These are phyloP conservation scores for Pyrenophora teres DNA, from an alignment of 2,329 filamentous ascomycete genomes.

Conservation along the genomic window DNA sequence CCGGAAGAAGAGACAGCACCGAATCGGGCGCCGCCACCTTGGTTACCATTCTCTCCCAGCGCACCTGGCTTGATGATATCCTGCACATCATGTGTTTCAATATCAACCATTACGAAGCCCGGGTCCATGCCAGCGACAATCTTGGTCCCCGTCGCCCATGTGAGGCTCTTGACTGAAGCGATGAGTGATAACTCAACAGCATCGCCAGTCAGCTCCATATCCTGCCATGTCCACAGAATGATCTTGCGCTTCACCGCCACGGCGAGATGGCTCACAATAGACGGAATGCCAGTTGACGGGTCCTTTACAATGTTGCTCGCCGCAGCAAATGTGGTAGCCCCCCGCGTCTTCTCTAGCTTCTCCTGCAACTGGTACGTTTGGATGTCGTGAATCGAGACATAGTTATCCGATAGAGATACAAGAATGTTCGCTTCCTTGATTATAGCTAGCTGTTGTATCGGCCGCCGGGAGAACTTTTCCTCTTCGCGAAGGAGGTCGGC, in stretches of 20 bases:
- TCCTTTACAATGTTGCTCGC: slow-evolving; percentile 97
- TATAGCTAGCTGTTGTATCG: slow-evolving; percentile 90
- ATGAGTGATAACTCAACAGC: slow-evolving; percentile 77
- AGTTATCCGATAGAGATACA: slow-evolving; percentile 86
- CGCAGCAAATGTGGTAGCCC: slow-evolving; percentile 86
- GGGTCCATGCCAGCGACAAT: slow-evolving; percentile 89
- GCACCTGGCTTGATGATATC: slow-evolving; percentile 80
- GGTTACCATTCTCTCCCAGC: slow-evolving; percentile 66
- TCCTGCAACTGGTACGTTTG: slow-evolving; percentile 83
- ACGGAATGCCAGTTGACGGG: slow-evolving; percentile 80
- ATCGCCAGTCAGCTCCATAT: slow-evolving; percentile 81
- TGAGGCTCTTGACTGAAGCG: slow-evolving; percentile 84
- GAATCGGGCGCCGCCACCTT: slow-evolving; percentile 73
- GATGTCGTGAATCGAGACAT: slow-evolving; percentile 88
- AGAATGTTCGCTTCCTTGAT: slow-evolving; percentile 94
- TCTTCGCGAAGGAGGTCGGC: slow-evolving; percentile 89
- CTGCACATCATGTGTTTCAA: slow-evolving; percentile 71
- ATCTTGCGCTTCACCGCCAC: slow-evolving; percentile 92
- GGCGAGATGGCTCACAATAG: slow-evolving; percentile 88
- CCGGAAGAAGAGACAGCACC: slow-evolving; percentile 81
- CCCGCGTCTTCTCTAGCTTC: slow-evolving; percentile 79
- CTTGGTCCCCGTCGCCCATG: slow-evolving; percentile 86
- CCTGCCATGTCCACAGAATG: slow-evolving; percentile 92
- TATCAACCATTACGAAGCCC: slow-evolving; percentile 87
- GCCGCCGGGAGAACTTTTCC: slow-evolving; percentile 88